These are phyloP conservation scores for Diophrys sp. DNA, from an alignment of 73 alveolate species.

Conservation along the genomic window DNA sequence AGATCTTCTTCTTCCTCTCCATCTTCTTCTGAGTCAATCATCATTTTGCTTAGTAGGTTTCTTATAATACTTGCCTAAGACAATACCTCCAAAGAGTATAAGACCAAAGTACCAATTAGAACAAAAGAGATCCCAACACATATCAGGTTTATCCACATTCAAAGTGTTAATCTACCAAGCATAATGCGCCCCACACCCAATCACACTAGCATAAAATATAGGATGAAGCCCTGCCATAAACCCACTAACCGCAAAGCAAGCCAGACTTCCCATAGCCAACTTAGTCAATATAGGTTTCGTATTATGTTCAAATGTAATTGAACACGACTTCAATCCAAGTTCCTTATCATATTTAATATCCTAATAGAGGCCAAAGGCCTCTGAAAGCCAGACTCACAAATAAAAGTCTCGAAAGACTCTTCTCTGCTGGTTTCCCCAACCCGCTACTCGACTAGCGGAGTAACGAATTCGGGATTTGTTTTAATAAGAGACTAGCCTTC, in stretches of 20 bases:
- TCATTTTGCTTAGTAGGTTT: no score
- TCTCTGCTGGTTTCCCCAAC: no score
- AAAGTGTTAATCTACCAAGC: conserved; percentile 51
- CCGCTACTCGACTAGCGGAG: no score
- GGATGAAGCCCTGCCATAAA: conserved; percentile 55
- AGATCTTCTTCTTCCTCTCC: not conserved
- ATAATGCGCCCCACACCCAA: conserved; percentile 52
- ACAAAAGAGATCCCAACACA: conserved; percentile 49
- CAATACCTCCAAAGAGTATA: conserved; percentile 28
- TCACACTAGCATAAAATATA: conserved; percentile 33
- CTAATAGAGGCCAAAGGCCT: no score
- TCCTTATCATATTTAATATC: conserved; percentile 73
- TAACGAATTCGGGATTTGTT: no score
- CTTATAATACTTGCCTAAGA: conserved; percentile 34
- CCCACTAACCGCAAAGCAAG: conserved; percentile 39
- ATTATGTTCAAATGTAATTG: conserved; percentile 58
- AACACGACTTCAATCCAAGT: conserved; percentile 72
- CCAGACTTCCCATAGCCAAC: conserved; percentile 7
- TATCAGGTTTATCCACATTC: conserved; percentile 31
- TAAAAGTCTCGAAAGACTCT: no score
- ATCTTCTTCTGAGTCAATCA: not conserved
- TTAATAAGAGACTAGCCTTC: no score
- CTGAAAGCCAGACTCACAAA: no score
- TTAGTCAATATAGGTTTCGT: conserved; percentile 16
- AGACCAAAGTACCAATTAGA: conserved; percentile 51